Conservation (phyloP, 2,329 filamentous ascomycete genomes). For the Aurifilum marmelostoma region DNA sequence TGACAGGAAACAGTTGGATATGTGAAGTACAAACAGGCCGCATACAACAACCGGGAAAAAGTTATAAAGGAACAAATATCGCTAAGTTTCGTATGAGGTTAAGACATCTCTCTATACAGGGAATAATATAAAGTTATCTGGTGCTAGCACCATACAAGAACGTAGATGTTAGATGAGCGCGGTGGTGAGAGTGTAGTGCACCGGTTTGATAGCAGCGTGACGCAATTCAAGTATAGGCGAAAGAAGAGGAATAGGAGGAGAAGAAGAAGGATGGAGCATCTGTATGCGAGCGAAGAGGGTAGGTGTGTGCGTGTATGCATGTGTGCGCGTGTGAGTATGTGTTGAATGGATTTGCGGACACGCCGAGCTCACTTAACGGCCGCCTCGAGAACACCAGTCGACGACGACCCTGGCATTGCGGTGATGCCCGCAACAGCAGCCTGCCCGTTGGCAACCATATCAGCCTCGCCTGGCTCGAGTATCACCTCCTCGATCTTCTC, state of each 20-base stretch:
- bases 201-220: not conserved
- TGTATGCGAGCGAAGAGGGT: not conserved
- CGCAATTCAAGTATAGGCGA: not conserved
- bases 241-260: not conserved
- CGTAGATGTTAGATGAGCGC: not conserved
- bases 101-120: not conserved
- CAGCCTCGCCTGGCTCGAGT: constrained; percentile 26
- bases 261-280: not conserved
- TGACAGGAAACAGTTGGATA: not conserved
- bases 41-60: not conserved
- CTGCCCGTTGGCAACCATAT: constrained; percentile 9
- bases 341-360: not conserved
- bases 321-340: too few species aligned
- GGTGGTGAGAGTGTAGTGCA: not conserved
- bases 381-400: not conserved
- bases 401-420: not conserved
- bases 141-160: constrained; percentile 11
- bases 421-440: not conserved
- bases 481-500: constrained; percentile 30
- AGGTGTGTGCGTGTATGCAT: not conserved
- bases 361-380: not conserved
- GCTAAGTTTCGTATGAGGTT: constrained; percentile 5
- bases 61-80: not conserved
- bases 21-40: not conserved
- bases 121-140: not conserved